phyloP scores from a whole-genome alignment of 371 early-diverging fungal genomes.

The Nematocida homosporus region DNA sequence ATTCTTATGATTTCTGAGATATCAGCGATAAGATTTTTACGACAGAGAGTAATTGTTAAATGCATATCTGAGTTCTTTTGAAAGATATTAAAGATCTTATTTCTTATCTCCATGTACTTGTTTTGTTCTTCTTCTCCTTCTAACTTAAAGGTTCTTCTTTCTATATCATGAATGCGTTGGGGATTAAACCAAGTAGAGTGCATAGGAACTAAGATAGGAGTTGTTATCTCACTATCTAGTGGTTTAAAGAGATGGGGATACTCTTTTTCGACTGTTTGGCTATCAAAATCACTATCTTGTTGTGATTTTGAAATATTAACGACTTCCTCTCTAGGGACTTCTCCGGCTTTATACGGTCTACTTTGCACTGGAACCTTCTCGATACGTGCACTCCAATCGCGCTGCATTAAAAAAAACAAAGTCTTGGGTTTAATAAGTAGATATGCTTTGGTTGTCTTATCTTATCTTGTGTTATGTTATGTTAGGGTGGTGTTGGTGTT shows the following conservation, averaged over 20 bases:
- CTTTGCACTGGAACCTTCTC: slow-evolving; percentile 41
- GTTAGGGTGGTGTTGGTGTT: no score
- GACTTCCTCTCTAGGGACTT: slow-evolving; percentile 28
- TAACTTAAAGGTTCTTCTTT: slow-evolving; percentile 73
- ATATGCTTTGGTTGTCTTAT: no score
- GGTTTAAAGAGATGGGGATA: slow-evolving; percentile 52
- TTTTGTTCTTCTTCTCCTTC: slow-evolving; percentile 9
- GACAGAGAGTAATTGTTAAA: slow-evolving; percentile 52
- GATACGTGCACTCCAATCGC: slow-evolving; percentile 35
- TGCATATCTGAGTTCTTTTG: slow-evolving; percentile 32
- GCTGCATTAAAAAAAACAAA: slow-evolving; percentile 48
- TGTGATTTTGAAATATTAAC: slow-evolving; percentile 23
- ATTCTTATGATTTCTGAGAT: slow-evolving; percentile 90
- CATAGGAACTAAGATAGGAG: slow-evolving; percentile 68
- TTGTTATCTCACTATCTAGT: not conserved
- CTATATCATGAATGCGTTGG: slow-evolving; percentile 78
- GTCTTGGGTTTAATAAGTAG: no score
- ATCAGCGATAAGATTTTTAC: slow-evolving; percentile 86
- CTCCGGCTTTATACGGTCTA: slow-evolving; percentile 10
- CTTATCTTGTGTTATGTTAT: no score
- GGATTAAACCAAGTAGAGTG: slow-evolving; percentile 88
- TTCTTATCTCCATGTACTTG: slow-evolving; percentile 25
- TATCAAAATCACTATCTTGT: not conserved
- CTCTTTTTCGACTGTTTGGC: not conserved
- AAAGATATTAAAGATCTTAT: slow-evolving; percentile 45